phyloP scores from a whole-genome alignment of 140 eudicot species.

The Erigeron philadelphicus region DNA sequence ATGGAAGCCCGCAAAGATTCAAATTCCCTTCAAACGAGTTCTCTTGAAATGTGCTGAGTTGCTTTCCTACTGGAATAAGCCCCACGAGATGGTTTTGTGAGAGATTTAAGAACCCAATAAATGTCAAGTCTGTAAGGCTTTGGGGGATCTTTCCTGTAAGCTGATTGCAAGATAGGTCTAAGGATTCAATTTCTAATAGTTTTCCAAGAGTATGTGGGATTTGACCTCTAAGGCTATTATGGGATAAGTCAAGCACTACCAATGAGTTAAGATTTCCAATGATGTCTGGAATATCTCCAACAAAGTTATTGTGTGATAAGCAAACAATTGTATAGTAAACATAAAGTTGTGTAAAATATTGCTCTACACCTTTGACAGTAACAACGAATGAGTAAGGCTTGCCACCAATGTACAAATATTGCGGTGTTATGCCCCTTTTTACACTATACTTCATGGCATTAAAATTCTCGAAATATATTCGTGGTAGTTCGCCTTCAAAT shows the following conservation, averaged over 20 bases:
- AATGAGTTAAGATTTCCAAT: background rate
- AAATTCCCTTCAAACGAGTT: conserved; percentile 27
- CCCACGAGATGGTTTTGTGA: conserved; percentile 29
- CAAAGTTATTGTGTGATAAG: conserved; percentile 18
- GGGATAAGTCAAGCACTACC: conserved; percentile 11
- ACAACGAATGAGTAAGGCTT: background rate
- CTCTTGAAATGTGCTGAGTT: conserved; percentile 26
- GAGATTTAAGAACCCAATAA: background rate
- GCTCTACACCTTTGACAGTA: background rate
- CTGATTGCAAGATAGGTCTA: no score
- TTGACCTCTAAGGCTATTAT: conserved; percentile 17
- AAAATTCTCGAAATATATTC: background rate
- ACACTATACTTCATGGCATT: conserved; percentile 19
- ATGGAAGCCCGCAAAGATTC: conserved; percentile 30
- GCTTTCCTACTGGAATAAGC: conserved; percentile 25
- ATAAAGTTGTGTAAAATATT: background rate
- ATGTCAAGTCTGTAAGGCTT: no score
- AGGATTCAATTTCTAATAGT: background rate
- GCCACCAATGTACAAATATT: background rate
- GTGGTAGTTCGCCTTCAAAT: conserved; percentile 22
- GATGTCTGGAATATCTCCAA: conserved; percentile 15
- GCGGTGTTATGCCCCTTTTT: background rate
- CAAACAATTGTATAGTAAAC: background rate
- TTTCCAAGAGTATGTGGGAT: conserved; percentile 13
- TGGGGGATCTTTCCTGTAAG: no score